Evolutionary conservation across 805 yeast species (phyloP), one percentile per base, ranked within the genome.

Genomic region (Yamadazyma kitorensis): DNA sequence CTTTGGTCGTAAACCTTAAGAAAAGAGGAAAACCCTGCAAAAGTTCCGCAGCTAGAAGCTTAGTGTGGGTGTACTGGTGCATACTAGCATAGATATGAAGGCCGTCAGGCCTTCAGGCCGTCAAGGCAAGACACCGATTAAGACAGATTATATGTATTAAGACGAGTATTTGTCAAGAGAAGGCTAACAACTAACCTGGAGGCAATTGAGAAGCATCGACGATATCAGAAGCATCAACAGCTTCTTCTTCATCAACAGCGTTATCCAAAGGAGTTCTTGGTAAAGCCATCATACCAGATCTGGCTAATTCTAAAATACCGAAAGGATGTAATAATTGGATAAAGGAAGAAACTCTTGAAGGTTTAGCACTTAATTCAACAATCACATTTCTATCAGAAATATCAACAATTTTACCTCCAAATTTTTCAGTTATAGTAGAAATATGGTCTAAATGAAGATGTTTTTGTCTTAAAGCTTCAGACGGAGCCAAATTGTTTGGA

Each of bases 231-330:
- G 81, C 84, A 40, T 76, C 79, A 9, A 65, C 72, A 9, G 47
- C 44, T 7, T 74, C 82, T 15, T 68, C 73, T 13, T 65, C 74
- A 27, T 59, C 65, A 24, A 54, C 52, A 27, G 54, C 59, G 15
- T 64, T 65, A 44, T 81, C 86, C 48, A 88, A 66, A 27, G 96
- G 96, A 31, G 98, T 86, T 75, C 97, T 82, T 55, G 98, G 94
- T 52, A 93, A 74, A 7, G 98, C 98, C 91, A 93, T 88, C 94
- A 91, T 86, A 67, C 98, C 98, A 17, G 95, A 83, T 68, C 98
- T 79, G 27, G 97, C 96, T 51, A 91, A 84, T 66, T 93, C 98
- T 54, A 93, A 74, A 39, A 93, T 81, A 55, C 98, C 98, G 56
- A 93, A 93, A 28, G 98, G 98, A 59, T 87, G 93, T 55, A 89